Evolutionary conservation across 805 yeast species (phyloP), one percentile per base, ranked within the genome.

Genomic region (Sugiyamaella floridensis): DNA sequence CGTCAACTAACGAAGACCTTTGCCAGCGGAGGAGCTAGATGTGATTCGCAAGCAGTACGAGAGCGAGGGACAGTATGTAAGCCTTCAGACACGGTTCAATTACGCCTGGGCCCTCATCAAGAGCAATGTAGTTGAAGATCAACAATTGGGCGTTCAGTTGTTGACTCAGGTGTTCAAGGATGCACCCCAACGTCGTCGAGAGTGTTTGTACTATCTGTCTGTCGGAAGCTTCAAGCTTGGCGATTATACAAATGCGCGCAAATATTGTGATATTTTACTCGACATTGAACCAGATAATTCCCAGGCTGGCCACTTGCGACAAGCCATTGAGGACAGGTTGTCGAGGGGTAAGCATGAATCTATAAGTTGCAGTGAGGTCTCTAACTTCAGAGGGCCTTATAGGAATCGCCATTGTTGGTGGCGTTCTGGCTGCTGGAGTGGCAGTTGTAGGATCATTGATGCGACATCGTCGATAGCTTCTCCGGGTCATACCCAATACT

Each of bases 71-170:
- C 95, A 93, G 4, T 73, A 77, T 41, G 89, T 88, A 0, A 76
- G 90, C 0, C 77, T 86, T 0, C 97, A 89, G 67, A 84, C 97
- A 1, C 79, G 82, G 53, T 93, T 93, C 76, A 93, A 95, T 69
- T 87, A 86, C 62, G 95, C 97, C 0, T 93, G 99, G 99, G 99
- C 95, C 2, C 73, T 93, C 48, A 80, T 95, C 57, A 90, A 89
- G 67, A 82, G 95, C 1, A 65, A 68, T 48, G 74, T 76, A 48
- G 73, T 75, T 19, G 76, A 74, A 41, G 85, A 86, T 56, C 95
- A 87, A 63, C 76, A 85, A 60, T 75, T 84, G 48, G 99, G 98
- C 0, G 81, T 93, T 15, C 82, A 80, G 51, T 74, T 92, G 28
- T 73, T 93, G 54, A 79, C 66, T 15, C 62, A 67, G 53, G 65